A percentile compares a stretch with the other conserved stretches of the same genome.
phyloP scores from a whole-genome alignment of 2,329 filamentous ascomycete species.

The Penicillium polonicum region DNA sequence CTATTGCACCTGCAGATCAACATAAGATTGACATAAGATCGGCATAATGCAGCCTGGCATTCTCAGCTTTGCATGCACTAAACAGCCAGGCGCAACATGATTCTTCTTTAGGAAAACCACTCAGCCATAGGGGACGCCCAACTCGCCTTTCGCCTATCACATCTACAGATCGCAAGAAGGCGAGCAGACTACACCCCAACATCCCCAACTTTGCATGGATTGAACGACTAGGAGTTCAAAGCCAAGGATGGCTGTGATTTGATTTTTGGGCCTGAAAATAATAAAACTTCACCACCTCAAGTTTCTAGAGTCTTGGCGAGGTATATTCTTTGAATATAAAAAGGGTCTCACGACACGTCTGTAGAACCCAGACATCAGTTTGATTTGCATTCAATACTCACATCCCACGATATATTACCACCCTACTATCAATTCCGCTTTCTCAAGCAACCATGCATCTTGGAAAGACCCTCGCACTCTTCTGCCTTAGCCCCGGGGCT shows the following conservation, averaged over 20 bases:
- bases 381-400: background rate
- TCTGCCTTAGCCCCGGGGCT: background rate
- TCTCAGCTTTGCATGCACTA: background rate
- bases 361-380: background rate
- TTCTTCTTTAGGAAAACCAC: background rate
- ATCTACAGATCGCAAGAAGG: background rate
- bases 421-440: background rate
- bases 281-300: background rate
- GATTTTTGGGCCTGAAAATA: background rate
- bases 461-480: background rate
- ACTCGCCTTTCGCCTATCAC: background rate
- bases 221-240: background rate
- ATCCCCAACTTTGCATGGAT: background rate
- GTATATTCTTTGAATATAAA: background rate
- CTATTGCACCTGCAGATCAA: background rate
- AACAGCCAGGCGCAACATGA: background rate
- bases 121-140: background rate
- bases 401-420: background rate
- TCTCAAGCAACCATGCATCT: background rate
- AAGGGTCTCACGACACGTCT: background rate
- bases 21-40: background rate
- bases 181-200: background rate
- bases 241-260: background rate
- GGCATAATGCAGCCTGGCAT: background rate
- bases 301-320: background rate